These are phyloP conservation scores for Phytophthora colocasiae DNA, from an alignment of 352 stramenopile genomes.

Conservation along the genomic window DNA sequence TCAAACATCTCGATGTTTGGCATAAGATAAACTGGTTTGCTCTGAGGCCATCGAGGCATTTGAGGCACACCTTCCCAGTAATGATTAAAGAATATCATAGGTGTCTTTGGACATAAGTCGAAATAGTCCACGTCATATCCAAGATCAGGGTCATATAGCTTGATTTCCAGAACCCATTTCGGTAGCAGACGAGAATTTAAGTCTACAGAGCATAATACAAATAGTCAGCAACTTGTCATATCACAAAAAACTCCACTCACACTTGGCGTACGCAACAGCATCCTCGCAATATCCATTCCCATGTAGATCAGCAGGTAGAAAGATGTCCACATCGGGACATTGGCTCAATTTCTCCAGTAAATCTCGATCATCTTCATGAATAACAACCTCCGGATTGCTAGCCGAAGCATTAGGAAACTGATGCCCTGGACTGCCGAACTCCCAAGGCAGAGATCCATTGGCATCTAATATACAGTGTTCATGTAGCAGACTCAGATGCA, in stretches of 20 bases:
- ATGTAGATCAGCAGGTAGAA: constrained; percentile 42
- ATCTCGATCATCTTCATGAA: constrained; percentile 25
- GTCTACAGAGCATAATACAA: constrained; percentile 22
- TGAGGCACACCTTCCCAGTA: constrained; percentile 48
- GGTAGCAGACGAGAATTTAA: constrained; percentile 44
- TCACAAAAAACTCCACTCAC: constrained; percentile 16
- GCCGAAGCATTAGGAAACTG: constrained; percentile 27
- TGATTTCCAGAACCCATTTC: constrained; percentile 36
- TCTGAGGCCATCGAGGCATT: constrained; percentile 28
- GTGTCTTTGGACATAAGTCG: constrained; percentile 59
- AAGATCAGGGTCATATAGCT: constrained; percentile 31
- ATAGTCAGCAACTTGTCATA: not conserved
- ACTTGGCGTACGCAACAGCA: constrained; percentile 52
- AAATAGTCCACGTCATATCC: constrained; percentile 49
- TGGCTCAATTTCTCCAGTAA: constrained; percentile 40
- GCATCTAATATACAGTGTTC: constrained; percentile 28
- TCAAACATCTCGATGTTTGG: constrained; percentile 71
- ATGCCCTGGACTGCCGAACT: constrained; percentile 36
- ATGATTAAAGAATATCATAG: constrained; percentile 68
- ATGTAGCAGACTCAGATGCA: constrained; percentile 48
- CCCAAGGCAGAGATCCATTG: constrained; percentile 37
- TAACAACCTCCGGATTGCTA: constrained; percentile 30
- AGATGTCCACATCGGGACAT: constrained; percentile 63
- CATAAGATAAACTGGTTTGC: constrained; percentile 58
- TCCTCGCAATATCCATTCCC: constrained; percentile 66